A percentile compares a stretch with the other conserved stretches of the same genome.
These are phyloP conservation scores for Quercus wislizeni DNA, from an alignment of 306 rosid genomes.

Conservation along the genomic window DNA sequence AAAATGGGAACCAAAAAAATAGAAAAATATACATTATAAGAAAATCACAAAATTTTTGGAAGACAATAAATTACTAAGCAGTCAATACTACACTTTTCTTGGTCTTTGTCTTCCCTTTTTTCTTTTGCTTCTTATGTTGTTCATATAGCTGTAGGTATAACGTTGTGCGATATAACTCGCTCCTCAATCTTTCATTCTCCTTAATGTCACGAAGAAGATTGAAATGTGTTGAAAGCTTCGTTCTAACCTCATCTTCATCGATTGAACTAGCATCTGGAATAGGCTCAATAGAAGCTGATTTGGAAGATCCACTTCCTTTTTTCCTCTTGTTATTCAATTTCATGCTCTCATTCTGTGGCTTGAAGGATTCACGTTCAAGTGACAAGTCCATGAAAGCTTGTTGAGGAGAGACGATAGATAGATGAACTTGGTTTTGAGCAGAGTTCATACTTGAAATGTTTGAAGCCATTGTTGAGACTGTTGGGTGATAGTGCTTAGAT, in stretches of 20 bases:
- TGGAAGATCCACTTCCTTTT: slow-evolving; percentile 32
- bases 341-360: slow-evolving; percentile 31
- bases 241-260: slow-evolving; percentile 52
- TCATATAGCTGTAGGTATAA: slow-evolving; percentile 54
- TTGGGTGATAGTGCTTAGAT: slow-evolving; percentile 74
- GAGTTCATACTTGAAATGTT: slow-evolving; percentile 55
- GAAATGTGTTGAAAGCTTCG: slow-evolving; percentile 63
- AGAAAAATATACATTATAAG: neutral
- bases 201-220: slow-evolving; percentile 61
- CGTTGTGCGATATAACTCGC: slow-evolving; percentile 51
- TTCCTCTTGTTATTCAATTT: slow-evolving; percentile 55
- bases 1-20: neutral
- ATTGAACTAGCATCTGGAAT: slow-evolving; percentile 24
- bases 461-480: slow-evolving; percentile 62
- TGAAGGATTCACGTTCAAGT: slow-evolving; percentile 52
- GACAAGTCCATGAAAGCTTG: slow-evolving; percentile 76
- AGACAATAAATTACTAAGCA: slow-evolving; percentile 1
- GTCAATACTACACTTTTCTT: neutral
- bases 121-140: slow-evolving; percentile 66
- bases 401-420: slow-evolving; percentile 59
- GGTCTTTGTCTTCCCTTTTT: slow-evolving; percentile 27
- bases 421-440: slow-evolving; percentile 57
- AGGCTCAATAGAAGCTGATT: slow-evolving; percentile 26
- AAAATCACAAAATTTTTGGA: neutral
- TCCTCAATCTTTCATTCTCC: slow-evolving; percentile 72